Percentiles rank a stretch among this genome's conserved stretches.
phyloP scores from a whole-genome alignment of 169 alveolate species.

The Fabrea salina region DNA sequence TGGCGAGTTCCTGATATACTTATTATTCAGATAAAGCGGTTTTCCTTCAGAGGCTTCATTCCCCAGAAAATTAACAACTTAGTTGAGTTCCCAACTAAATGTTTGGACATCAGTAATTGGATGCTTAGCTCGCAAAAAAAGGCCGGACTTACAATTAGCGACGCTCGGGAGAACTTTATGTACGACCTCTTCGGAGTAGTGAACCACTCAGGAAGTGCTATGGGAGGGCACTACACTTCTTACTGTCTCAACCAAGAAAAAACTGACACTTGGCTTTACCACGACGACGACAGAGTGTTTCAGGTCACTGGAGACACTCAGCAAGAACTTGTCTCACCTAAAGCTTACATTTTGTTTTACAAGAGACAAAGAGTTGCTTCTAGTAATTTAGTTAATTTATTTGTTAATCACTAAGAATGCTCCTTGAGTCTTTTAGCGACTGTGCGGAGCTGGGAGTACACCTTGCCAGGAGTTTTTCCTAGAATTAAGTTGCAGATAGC shows the following conservation, averaged over 20 bases:
- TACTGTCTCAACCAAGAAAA: neutral
- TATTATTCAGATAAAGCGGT: constrained; percentile 27
- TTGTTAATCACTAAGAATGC: neutral
- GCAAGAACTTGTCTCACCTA: constrained; percentile 6
- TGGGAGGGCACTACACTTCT: constrained; percentile 27
- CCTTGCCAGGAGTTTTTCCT: constrained; percentile 97
- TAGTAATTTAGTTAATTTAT: constrained; percentile 22
- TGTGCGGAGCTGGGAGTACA: constrained; percentile 91
- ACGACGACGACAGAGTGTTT: constrained; percentile 26
- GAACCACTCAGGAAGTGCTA: constrained; percentile 17
- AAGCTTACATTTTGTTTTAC: constrained; percentile 31
- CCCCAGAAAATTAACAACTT: neutral
- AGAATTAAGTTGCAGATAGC: constrained; percentile 96
- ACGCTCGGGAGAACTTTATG: neutral
- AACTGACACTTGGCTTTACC: constrained; percentile 2
- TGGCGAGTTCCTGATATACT: constrained; percentile 24
- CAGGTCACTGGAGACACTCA: neutral
- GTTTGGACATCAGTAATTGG: neutral
- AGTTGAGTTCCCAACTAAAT: neutral
- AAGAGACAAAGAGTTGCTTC: constrained; percentile 11
- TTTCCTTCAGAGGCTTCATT: neutral
- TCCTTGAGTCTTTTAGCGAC: constrained; percentile 91
- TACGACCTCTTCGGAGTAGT: constrained; percentile 30
- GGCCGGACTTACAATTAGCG: neutral
- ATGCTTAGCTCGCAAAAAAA: constrained; percentile 20